Base-by-base conservation (phyloP, 2,329 filamentous ascomycete species). In the Stenocarpella maydis region DNA sequence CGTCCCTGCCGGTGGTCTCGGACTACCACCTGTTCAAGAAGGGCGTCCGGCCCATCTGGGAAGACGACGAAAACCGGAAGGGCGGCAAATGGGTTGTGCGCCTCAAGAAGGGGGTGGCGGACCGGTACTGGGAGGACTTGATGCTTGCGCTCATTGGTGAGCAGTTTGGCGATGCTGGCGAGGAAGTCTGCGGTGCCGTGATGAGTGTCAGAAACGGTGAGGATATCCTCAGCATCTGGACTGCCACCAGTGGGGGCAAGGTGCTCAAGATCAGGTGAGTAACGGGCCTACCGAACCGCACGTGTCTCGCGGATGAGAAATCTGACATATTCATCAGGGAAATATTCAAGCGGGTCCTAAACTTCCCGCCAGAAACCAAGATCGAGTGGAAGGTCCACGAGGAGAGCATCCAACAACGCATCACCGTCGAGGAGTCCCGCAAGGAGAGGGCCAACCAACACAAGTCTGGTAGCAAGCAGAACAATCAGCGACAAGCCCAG, bases 21-120 rank as follows among this genome's bases (percentile, higher is more conserved):
- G 96, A 99, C 81, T 99, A 98, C 78, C 96, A 99, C 79, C 91
- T 99, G 71, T 99, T 99, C 85, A 97, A 96, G 82, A 94, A 96
- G 78, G 95, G 95, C 67, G 95, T 99, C 71, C 90, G 96, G 71
- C 96, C 96, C 26, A 96, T 99, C 75, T 99, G 96, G 96, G 96
- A 99, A 81, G 96, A 99, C 75, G 94, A 97, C 55, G 94, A 97
- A 79, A 99, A 99, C 83, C 96, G 94, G 80, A 92, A 91, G 74
- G 96, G 96, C 67, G 96, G 96, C 64, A 99, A 99, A 83, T 99
- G 95, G 95, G 95, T 98, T 73, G 91, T 99, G 79, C 88, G 95
- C 74, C 84, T 99, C 78, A 98, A 97, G 88, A 99, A 99, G 85
- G 96, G 96, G 31, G 93, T 99, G 24, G 93, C 94, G 21, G 96